Evolutionary conservation across 306 rosid genomes (phyloP), one percentile per base, ranked within the genome.

Genomic region (Trifolium fragiferum): DNA sequence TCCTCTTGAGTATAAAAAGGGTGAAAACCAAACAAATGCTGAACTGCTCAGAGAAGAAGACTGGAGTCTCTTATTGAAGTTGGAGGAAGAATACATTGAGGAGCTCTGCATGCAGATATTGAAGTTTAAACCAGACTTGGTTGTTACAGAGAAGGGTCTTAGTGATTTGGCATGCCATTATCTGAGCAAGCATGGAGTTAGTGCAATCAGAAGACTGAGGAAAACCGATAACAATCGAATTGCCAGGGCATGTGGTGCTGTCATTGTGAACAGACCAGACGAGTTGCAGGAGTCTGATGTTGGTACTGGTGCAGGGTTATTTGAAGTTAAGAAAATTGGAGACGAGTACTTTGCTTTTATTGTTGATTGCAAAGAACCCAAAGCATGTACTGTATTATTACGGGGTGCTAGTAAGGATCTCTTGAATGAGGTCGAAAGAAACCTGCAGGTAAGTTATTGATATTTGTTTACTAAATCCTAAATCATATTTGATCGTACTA

Each of bases 121-220:
- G 82, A 93, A 86, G 78, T 93, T 93, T 77, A 93, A 89, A 75
- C 98, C 98, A 14, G 98, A 93, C 80, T 65, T 93, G 63, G 98
- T 93, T 37, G 82, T 93, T 65, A 93, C 98, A 13, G 98, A 93
- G 86, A 93, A 93, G 85, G 98, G 98, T 65, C 92, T 93, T 46
- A 93, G 98, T 84, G 98, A 93, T 80, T 85, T 93, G 95, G 97
- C 98, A 20, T 89, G 97, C 84, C 98, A 93, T 81, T 93, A 90
- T 78, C 70, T 93, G 62, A 85, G 95, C 78, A 93, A 89, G 87
- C 91, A 88, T 23, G 98, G 98, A 16, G 89, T 93, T 33, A 93
- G 83, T 81, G 97, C 97, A 53, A 89, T 93, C 86, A 89, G 98
- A 83, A 84, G 98, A 86, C 83, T 93, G 87, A 89, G 95, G 63